Evolutionary conservation across 192 early-diverging fungal genomes (phyloP).

Genomic region (Gigaspora rosea): DNA sequence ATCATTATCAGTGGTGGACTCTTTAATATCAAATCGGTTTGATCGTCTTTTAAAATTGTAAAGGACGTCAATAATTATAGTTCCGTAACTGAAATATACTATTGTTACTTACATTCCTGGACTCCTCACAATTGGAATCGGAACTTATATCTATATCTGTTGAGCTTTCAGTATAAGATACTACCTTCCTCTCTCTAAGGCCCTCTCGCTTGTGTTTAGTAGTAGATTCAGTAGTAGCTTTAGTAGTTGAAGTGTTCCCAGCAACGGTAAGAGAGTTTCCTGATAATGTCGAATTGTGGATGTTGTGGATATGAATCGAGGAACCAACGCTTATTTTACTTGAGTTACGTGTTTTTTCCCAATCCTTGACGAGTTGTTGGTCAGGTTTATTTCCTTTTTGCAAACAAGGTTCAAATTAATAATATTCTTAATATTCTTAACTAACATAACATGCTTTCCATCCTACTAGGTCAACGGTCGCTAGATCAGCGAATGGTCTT

Average conservation of each 20-base stretch:
- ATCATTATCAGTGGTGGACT: too few relatives aligned
- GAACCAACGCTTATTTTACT: conserved; percentile 24
- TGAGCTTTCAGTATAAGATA: not conserved
- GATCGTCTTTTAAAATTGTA: too few relatives aligned
- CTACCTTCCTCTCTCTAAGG: conserved; percentile 21
- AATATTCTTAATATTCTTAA: conserved; percentile 25
- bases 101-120: too few relatives aligned
- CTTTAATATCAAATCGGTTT: too few relatives aligned
- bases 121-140: too few relatives aligned
- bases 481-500: not conserved
- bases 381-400: conserved; percentile 23
- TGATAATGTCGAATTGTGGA: conserved; percentile 25
- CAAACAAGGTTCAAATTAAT: conserved; percentile 26
- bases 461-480: not conserved
- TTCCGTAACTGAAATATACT: too few relatives aligned
- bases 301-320: conserved; percentile 1
- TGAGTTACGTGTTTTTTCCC: conserved; percentile 26
- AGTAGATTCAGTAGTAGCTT: too few relatives aligned
- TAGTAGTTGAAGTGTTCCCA: conserved; percentile 24
- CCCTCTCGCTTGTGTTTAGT: conserved; percentile 24
- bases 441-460: conserved; percentile 24
- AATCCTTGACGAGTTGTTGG: conserved; percentile 22
- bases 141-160: too few relatives aligned
- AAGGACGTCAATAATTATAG: too few relatives aligned
- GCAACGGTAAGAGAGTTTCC: conserved; percentile 15